These are phyloP conservation scores for Erodium texanum DNA, from an alignment of 441 rosid genomes.

Conservation along the genomic window DNA sequence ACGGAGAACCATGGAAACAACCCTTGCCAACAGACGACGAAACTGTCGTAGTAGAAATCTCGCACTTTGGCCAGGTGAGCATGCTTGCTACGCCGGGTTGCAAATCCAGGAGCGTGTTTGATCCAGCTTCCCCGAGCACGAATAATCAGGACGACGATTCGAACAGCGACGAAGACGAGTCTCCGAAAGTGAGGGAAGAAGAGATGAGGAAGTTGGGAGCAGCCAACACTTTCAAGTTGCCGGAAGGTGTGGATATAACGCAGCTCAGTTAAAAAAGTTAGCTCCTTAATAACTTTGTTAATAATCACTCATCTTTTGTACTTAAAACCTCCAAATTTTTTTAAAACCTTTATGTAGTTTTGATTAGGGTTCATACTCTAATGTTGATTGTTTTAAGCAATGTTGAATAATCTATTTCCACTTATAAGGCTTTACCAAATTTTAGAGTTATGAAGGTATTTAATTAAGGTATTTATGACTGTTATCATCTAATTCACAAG, in stretches of 20 bases:
- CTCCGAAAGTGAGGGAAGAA: conserved; percentile 22
- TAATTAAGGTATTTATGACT: no score
- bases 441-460: no score
- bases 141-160: conserved; percentile 28
- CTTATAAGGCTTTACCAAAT: no score
- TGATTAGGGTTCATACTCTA: no score
- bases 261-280: conserved; percentile 37
- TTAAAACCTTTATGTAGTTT: no score
- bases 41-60: conserved; percentile 76
- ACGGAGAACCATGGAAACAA: conserved; percentile 97
- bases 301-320: background rate
- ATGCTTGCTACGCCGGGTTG: conserved; percentile 74
- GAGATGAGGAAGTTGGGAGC: conserved; percentile 80
- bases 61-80: conserved; percentile 78
- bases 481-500: no score
- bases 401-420: no score
- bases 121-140: conserved; percentile 28
- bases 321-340: background rate
- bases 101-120: conserved; percentile 51
- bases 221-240: conserved; percentile 72
- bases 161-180: conserved; percentile 41
- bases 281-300: background rate
- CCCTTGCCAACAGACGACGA: conserved; percentile 66
- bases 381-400: no score
- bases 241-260: conserved; percentile 64